A percentile compares a stretch with the other conserved stretches of the same genome.
phyloP scores from a whole-genome alignment of 1,284 basidiomycete genomes.

The Leccinum solheimii region DNA sequence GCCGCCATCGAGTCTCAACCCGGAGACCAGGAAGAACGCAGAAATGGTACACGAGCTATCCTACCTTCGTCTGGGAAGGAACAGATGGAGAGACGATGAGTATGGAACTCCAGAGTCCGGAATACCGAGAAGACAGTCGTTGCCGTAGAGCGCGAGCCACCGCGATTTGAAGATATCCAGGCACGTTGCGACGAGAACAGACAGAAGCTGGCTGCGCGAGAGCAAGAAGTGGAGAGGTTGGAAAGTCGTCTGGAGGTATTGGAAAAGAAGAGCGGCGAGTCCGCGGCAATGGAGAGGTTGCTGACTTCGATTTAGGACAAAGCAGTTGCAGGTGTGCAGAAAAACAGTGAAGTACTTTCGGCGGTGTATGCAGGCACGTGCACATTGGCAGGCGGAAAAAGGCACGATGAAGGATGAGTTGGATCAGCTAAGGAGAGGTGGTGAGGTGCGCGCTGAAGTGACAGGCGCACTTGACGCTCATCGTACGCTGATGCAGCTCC shows the following conservation, averaged over 20 bases:
- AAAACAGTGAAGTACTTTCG: slow-evolving; percentile 51
- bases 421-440: slow-evolving; percentile 33
- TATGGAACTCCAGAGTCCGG: slow-evolving; percentile 53
- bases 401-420: slow-evolving; percentile 53
- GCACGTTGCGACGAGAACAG: slow-evolving; percentile 52
- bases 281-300: slow-evolving; percentile 41
- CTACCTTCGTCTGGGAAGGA: slow-evolving; percentile 58
- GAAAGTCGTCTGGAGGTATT: slow-evolving; percentile 46
- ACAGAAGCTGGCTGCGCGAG: slow-evolving; percentile 43
- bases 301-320: slow-evolving; percentile 39
- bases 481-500: slow-evolving; percentile 25
- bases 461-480: slow-evolving; percentile 43
- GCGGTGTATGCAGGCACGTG: slow-evolving; percentile 3
- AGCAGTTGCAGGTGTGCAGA: slow-evolving; percentile 39
- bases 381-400: too few species aligned
- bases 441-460: slow-evolving; percentile 48
- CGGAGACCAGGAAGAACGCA: slow-evolving; percentile 59
- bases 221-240: slow-evolving; percentile 46
- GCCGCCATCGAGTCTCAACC: slow-evolving; percentile 57
- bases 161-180: slow-evolving; percentile 55
- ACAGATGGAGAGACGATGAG: slow-evolving; percentile 59
- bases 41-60: slow-evolving; percentile 62
- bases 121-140: slow-evolving; percentile 61
- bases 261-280: slow-evolving; percentile 46
- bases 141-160: slow-evolving; percentile 61